Conservation (phyloP, 352 stramenopile genomes). For the Aphanomyces cochlioides region DNA sequence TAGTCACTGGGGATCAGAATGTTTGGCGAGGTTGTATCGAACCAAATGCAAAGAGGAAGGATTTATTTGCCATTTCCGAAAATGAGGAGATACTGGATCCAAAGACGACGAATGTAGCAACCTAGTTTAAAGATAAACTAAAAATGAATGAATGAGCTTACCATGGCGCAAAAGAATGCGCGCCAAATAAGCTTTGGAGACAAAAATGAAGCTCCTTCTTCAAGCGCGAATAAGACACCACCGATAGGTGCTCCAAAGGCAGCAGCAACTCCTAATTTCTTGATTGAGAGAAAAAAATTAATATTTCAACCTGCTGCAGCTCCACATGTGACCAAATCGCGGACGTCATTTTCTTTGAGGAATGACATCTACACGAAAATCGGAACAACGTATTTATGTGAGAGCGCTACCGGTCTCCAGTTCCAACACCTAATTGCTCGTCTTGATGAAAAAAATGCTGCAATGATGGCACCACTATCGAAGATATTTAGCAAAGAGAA, state of each 20-base stretch:
- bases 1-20: background rate
- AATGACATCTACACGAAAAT: conserved; percentile 31
- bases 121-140: background rate
- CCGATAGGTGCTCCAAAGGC: conserved; percentile 60
- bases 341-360: conserved; percentile 35
- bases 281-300: background rate
- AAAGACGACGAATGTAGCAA: conserved; percentile 17
- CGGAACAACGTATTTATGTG: background rate
- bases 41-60: conserved; percentile 25
- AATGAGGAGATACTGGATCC: conserved; percentile 2
- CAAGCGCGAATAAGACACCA: conserved; percentile 40
- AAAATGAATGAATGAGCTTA: background rate
- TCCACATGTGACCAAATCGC: conserved; percentile 50
- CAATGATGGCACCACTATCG: conserved; percentile 29
- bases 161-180: conserved; percentile 43
- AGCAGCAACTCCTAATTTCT: conserved; percentile 41
- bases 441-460: conserved; percentile 26
- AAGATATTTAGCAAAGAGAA: background rate
- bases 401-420: background rate
- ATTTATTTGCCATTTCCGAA: conserved; percentile 21
- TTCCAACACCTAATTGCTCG: conserved; percentile 8
- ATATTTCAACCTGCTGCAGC: conserved; percentile 33
- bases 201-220: conserved; percentile 43
- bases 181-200: conserved; percentile 41
- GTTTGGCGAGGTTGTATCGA: background rate